These are phyloP conservation scores for Metschnikowia peoriensis DNA, from an alignment of 805 yeast genomes.

Conservation along the genomic window DNA sequence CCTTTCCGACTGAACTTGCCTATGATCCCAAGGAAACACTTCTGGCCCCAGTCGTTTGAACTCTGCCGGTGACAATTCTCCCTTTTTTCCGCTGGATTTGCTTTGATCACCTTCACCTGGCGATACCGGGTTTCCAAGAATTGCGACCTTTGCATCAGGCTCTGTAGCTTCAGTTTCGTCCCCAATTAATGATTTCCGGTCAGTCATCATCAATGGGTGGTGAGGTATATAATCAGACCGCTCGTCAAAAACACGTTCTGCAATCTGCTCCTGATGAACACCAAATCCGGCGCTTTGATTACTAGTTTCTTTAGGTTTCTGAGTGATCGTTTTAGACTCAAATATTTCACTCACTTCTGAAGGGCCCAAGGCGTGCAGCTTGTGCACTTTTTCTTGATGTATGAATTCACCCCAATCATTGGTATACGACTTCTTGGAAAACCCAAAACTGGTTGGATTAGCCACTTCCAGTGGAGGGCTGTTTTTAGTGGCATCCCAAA, in stretches of 20 bases:
- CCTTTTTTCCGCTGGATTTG: neutral
- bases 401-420: slow-evolving; percentile 28
- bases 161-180: neutral
- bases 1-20: slow-evolving; percentile 8
- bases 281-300: slow-evolving; percentile 8
- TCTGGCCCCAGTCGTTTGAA: neutral
- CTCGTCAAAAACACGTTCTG: slow-evolving; percentile 34
- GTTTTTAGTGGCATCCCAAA: slow-evolving; percentile 46
- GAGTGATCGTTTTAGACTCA: neutral
- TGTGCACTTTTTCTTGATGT: neutral
- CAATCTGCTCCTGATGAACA: slow-evolving; percentile 15
- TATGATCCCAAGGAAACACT: slow-evolving; percentile 41
- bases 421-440: slow-evolving; percentile 18
- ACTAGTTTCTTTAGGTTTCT: neutral
- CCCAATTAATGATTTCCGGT: neutral
- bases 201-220: slow-evolving; percentile 20
- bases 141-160: neutral
- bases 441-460: slow-evolving; percentile 9
- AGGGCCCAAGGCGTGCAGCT: neutral
- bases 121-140: no score
- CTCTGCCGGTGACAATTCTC: neutral
- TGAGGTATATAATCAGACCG: slow-evolving; percentile 29
- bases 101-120: neutral
- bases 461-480: slow-evolving; percentile 36
- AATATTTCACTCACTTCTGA: neutral